These are phyloP conservation scores for Mytilinidion resinicola DNA, from an alignment of 495 filamentous ascomycete species.

Conservation along the genomic window DNA sequence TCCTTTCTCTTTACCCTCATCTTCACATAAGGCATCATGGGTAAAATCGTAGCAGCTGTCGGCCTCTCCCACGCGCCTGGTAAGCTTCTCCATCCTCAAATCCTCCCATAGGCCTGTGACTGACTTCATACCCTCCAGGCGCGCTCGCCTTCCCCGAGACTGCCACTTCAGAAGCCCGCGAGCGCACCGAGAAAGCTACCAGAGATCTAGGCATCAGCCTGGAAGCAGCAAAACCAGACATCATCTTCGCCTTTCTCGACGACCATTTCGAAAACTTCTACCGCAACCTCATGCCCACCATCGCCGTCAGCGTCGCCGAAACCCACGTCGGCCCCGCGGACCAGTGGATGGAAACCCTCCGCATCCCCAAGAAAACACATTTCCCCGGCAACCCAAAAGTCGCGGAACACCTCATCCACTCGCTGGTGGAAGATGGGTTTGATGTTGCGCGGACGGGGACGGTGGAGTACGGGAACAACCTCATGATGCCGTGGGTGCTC, in stretches of 20 bases:
- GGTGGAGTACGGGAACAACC: conserved; percentile 11
- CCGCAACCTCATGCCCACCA: conserved; percentile 11
- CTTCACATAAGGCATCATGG: neutral
- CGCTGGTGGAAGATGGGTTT: conserved; percentile 6
- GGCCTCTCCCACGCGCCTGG: conserved; percentile 1
- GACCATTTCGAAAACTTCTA: conserved; percentile 16
- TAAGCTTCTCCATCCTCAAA: neutral
- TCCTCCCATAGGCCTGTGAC: neutral
- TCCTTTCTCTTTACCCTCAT: neutral
- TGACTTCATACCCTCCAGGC: neutral
- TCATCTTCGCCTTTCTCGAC: conserved; percentile 20
- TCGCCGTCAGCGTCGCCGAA: conserved; percentile 6
- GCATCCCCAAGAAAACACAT: conserved; percentile 6
- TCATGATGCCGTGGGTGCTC: conserved; percentile 13
- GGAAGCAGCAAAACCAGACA: conserved; percentile 8
- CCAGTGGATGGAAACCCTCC: conserved; percentile 12
- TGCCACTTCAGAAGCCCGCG: conserved; percentile 1
- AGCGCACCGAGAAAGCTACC: conserved; percentile 8
- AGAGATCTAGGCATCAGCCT: conserved; percentile 10
- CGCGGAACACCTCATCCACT: conserved; percentile 7
- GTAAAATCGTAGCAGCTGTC: conserved; percentile 10
- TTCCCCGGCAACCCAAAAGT: conserved; percentile 11
- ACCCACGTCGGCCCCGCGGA: conserved; percentile 7
- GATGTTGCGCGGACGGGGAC: conserved; percentile 3
- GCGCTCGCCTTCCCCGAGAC: conserved; percentile 10